Percentiles rank a stretch among this genome's conserved stretches.
These are phyloP conservation scores for Neospermospora avenae DNA, from an alignment of 2,329 filamentous ascomycete genomes.

Conservation along the genomic window DNA sequence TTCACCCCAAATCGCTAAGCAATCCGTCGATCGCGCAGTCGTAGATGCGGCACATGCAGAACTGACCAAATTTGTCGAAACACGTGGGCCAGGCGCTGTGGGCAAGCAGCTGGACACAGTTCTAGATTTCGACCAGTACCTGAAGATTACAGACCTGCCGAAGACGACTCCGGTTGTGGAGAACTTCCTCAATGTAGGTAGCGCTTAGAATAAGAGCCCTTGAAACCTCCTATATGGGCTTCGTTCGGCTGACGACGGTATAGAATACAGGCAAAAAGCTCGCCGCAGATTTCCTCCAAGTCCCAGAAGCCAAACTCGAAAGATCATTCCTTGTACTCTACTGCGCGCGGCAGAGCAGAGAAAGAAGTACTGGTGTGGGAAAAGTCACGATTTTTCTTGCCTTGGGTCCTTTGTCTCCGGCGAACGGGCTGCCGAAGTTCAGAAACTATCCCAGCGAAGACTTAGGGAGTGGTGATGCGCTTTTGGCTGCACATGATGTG, in stretches of 20 bases:
- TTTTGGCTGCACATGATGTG: conserved; percentile 7
- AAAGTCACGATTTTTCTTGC: conserved; percentile 13
- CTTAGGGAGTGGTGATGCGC: conserved; percentile 9
- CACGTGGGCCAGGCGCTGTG: conserved; percentile 1
- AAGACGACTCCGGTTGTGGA: conserved; percentile 1
- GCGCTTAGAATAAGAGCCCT: neutral
- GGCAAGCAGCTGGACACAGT: conserved; percentile 3
- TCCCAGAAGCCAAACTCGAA: conserved; percentile 5
- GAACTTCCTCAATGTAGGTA: conserved; percentile 10
- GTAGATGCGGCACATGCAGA: conserved; percentile 10
- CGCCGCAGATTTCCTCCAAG: conserved; percentile 8
- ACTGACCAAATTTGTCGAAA: conserved; percentile 9
- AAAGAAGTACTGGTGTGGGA: conserved; percentile 7
- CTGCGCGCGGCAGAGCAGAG: neutral
- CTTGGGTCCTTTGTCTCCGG: conserved; percentile 3
- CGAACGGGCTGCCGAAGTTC: conserved; percentile 13
- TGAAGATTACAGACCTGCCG: conserved; percentile 4
- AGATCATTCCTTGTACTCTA: conserved; percentile 13
- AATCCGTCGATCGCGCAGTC: neutral
- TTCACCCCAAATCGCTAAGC: neutral
- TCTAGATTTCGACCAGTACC: conserved; percentile 3
- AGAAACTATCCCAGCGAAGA: neutral
- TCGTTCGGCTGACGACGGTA: conserved; percentile 1
- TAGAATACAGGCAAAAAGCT: conserved; percentile 8
- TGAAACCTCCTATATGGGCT: neutral